Conservation (phyloP, 2,329 filamentous ascomycete genomes). For the Penicillium sp. region DNA sequence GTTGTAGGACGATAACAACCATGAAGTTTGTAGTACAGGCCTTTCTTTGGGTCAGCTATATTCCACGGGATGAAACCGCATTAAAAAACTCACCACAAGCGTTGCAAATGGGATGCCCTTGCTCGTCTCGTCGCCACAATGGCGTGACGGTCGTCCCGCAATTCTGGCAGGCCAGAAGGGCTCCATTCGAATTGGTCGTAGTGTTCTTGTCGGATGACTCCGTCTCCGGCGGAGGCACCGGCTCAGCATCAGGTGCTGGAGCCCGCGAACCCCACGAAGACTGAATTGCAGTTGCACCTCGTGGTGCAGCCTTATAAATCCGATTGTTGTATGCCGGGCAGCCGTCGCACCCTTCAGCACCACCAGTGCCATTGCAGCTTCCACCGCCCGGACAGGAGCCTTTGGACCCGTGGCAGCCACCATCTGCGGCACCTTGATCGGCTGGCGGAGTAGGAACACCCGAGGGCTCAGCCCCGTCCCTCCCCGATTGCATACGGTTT, state of each 20-base stretch:
- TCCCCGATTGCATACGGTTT: constrained; percentile 57
- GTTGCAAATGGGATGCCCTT: constrained; percentile 95
- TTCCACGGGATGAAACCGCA: neutral
- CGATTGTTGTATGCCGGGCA: constrained; percentile 98
- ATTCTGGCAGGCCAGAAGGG: constrained; percentile 91
- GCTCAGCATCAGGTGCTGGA: constrained; percentile 25
- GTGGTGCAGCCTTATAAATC: constrained; percentile 72
- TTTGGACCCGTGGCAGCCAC: constrained; percentile 44
- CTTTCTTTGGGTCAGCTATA: constrained; percentile 45
- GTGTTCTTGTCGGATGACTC: constrained; percentile 23
- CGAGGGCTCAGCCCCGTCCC: constrained; percentile 21
- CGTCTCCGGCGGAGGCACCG: constrained; percentile 16
- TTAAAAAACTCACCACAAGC: constrained; percentile 71
- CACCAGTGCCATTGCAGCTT: constrained; percentile 91
- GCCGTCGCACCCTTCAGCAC: constrained; percentile 87
- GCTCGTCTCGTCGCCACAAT: constrained; percentile 88
- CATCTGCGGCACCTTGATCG: constrained; percentile 26
- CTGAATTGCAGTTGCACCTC: constrained; percentile 34
- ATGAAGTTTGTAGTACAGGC: constrained; percentile 93
- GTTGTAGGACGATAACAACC: constrained; percentile 85
- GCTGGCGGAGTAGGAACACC: constrained; percentile 27
- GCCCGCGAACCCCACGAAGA: constrained; percentile 27
- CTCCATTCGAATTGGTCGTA: constrained; percentile 32
- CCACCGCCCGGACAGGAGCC: constrained; percentile 96
- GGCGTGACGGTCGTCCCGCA: constrained; percentile 95